Base-by-base conservation (phyloP, 768 basidiomycete genomes). In the Inosperma sp. region DNA sequence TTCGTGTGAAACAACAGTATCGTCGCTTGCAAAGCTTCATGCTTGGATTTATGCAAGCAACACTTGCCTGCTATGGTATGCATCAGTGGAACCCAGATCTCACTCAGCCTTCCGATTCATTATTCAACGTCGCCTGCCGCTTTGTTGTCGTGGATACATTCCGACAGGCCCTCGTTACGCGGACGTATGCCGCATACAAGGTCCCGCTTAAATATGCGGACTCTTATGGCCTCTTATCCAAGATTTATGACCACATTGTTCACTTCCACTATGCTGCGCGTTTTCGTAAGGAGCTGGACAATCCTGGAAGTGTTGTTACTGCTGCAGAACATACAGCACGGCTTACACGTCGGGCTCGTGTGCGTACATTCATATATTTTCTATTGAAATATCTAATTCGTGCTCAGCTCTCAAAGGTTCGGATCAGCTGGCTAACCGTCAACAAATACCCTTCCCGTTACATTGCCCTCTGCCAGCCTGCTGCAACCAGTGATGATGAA, bases 401-500 rank as follows among this genome's bases (percentile, higher is more conserved):
- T 45, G 30, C 34, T 45, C 14, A 45, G 44, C 44, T 45, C 30
- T 33, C 44, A 7, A 45, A 45, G 44, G 43, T 13, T 30, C 43
- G 29, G 43, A 30, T 44, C 27, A 44, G 13, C 21, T 44, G 42
- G 42, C 27, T 45, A 33, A 45, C 19, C 6, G 16, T 10, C 14
- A 45, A 45, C 21, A 45, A 33, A 33, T 45, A 45, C 30, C 44
- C 44, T 33, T 9, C 30, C n/a, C 30, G 30, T 30, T 45, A 45
- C 21, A 45, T 22, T 7, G 30, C 44, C 30, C 44, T 45, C 3
- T 37, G 56, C 21, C 36, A 46, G 31, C 21, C 49, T 36, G 54
- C 53, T 21, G 53, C 58, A 13, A 59, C 56, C 7, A 56, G 55
- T 14, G 58, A 59, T 36, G 55, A 59, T 31, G 55, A 59, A 46